Evolutionary conservation across 225 moss, liverwort and hornwort genomes (phyloP).

Genomic region (Bryoerythrophyllum caledonicum): DNA sequence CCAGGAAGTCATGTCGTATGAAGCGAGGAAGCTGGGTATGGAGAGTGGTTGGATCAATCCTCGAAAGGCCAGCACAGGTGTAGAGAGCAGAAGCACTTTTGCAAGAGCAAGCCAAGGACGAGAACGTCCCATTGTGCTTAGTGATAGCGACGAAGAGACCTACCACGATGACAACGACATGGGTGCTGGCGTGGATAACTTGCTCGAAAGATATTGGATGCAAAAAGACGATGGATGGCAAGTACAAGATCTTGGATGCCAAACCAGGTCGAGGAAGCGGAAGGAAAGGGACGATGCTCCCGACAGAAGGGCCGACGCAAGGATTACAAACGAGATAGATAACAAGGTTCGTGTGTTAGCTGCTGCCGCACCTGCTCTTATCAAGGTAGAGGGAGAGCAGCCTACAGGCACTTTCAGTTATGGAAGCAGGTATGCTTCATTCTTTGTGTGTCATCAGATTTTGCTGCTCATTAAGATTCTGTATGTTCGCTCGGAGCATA

Average conservation of each 20-base stretch:
- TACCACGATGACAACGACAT: conserved; percentile 19
- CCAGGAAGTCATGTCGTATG: conserved; percentile 32
- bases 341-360: conserved; percentile 21
- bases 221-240: conserved; percentile 16
- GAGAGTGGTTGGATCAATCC: conserved; percentile 33
- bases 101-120: conserved; percentile 23
- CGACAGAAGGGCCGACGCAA: conserved; percentile 22
- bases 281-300: conserved; percentile 41
- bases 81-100: conserved; percentile 23
- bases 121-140: conserved; percentile 39
- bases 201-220: conserved; percentile 24
- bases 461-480: not conserved
- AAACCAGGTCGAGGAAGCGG: conserved; percentile 35
- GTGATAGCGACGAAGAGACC: conserved; percentile 59
- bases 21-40: conserved; percentile 33
- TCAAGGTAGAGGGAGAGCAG: conserved; percentile 29
- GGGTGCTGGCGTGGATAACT: conserved; percentile 28
- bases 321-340: conserved; percentile 15
- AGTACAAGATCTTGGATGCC: conserved; percentile 28
- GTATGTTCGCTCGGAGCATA: not conserved
- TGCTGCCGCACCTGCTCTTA: conserved; percentile 14
- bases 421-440: conserved; percentile 38
- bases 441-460: not conserved
- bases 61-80: conserved; percentile 26
- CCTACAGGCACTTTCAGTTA: conserved; percentile 32